Percentiles rank a stretch among this genome's conserved stretches.
Conservation (phyloP, 2,329 filamentous ascomycete genomes). For the Alternaria atra region DNA sequence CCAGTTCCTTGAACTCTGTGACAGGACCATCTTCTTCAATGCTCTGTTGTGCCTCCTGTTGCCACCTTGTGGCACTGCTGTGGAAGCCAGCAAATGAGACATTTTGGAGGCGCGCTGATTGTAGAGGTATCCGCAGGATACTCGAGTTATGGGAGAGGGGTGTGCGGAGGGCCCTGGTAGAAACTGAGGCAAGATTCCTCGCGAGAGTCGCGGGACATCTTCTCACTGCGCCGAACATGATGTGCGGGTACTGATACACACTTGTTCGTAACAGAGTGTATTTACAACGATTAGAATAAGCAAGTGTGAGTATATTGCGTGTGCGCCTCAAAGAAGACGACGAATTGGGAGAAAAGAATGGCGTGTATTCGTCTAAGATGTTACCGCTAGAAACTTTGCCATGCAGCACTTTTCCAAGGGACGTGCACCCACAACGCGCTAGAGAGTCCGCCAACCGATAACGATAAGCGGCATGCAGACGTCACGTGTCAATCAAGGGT, state of each 20-base stretch:
- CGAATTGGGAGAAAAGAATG: constrained; percentile 25
- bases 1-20: constrained; percentile 58
- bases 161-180: constrained; percentile 36
- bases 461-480: constrained; percentile 11
- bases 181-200: constrained; percentile 38
- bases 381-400: constrained; percentile 25
- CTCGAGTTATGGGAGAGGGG: constrained; percentile 32
- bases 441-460: constrained; percentile 26
- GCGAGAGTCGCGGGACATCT: constrained; percentile 52
- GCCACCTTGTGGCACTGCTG: constrained; percentile 48
- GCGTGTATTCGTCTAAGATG: constrained; percentile 10
- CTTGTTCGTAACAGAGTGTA: constrained; percentile 22
- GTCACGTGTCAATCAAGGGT: neutral
- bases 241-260: constrained; percentile 24
- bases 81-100: constrained; percentile 49
- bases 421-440: constrained; percentile 28
- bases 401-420: constrained; percentile 37
- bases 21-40: constrained; percentile 38
- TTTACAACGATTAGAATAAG: constrained; percentile 21
- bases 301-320: constrained; percentile 5
- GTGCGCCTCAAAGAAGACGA: constrained; percentile 22
- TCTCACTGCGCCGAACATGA: constrained; percentile 56
- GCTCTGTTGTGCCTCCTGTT: constrained; percentile 36
- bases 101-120: constrained; percentile 28
- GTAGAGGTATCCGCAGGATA: constrained; percentile 29